phyloP scores from a whole-genome alignment of 192 early-diverging fungal genomes.

The Radiomyces spectabilis region DNA sequence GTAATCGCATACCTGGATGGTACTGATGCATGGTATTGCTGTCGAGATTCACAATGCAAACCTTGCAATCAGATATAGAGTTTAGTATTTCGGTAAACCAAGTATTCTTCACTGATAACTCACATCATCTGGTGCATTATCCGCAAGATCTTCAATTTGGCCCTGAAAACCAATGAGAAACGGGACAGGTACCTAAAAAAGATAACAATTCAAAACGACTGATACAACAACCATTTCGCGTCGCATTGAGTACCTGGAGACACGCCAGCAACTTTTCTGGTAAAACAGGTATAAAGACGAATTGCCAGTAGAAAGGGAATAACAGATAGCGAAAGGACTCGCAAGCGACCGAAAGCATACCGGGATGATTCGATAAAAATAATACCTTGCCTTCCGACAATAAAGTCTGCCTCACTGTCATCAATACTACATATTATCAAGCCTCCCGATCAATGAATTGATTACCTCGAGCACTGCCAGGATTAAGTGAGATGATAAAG shows the following conservation, averaged over 20 bases:
- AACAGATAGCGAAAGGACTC: slow-evolving; percentile 57
- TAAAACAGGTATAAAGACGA: slow-evolving; percentile 69
- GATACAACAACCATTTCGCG: background rate
- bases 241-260: slow-evolving; percentile 18
- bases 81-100: background rate
- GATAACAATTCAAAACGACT: slow-evolving; percentile 12
- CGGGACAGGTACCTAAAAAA: slow-evolving; percentile 68
- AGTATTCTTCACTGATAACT: background rate
- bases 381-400: slow-evolving; percentile 65
- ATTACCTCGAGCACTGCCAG: slow-evolving; percentile 63
- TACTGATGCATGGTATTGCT: slow-evolving; percentile 48
- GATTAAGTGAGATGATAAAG: slow-evolving; percentile 55
- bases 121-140: slow-evolving; percentile 57
- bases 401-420: slow-evolving; percentile 26
- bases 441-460: too few species aligned
- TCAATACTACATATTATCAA: background rate
- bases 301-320: slow-evolving; percentile 73
- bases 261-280: slow-evolving; percentile 53
- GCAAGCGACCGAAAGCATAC: slow-evolving; percentile 62
- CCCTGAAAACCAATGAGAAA: slow-evolving; percentile 69
- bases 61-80: slow-evolving; percentile 19
- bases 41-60: slow-evolving; percentile 65
- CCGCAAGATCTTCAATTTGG: slow-evolving; percentile 39
- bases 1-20: slow-evolving; percentile 37
- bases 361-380: slow-evolving; percentile 56